phyloP scores from a whole-genome alignment of 371 early-diverging fungal genomes.

The Quaeritorhiza haematococci region DNA sequence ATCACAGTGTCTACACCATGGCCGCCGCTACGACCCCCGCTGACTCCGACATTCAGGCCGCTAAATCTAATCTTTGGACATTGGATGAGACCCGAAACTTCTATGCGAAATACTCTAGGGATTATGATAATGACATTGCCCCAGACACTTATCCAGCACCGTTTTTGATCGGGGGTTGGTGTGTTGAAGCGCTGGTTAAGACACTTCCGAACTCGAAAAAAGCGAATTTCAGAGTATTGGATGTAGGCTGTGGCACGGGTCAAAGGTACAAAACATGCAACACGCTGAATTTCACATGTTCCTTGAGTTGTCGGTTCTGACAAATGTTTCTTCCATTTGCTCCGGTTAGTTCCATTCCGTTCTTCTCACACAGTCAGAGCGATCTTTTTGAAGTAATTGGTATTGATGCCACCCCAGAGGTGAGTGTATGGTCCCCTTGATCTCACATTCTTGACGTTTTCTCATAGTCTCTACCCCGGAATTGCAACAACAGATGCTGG shows the following conservation, averaged over 20 bases:
- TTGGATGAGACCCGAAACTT: conserved; percentile 18
- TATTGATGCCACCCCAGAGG: conserved; percentile 29
- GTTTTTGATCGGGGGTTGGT: conserved; percentile 25
- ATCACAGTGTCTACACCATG: not conserved
- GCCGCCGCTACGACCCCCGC: not conserved
- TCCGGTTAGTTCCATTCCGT: conserved; percentile 18
- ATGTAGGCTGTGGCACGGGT: conserved; percentile 38
- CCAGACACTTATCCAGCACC: conserved; percentile 32
- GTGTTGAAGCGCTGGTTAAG: conserved; percentile 12
- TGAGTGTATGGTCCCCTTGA: not conserved
- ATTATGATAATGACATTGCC: conserved; percentile 32
- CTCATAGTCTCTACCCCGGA: not conserved
- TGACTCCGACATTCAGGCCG: not conserved
- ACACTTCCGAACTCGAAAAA: not conserved
- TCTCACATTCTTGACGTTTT: not conserved
- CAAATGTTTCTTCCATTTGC: not conserved
- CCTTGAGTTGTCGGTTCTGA: not conserved
- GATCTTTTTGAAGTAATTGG: conserved; percentile 20
- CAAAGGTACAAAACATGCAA: conserved; percentile 18
- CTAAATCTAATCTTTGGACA: conserved; percentile 5
- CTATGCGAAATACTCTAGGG: conserved; percentile 23
- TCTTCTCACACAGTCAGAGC: conserved; percentile 8
- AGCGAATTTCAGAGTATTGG: conserved; percentile 11
- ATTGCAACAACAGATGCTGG: conserved; percentile 23
- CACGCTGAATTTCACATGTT: too few relatives aligned